Evolutionary conservation across 306 rosid genomes (phyloP), one percentile per base, ranked within the genome.

Genomic region (Cercis canadensis): DNA sequence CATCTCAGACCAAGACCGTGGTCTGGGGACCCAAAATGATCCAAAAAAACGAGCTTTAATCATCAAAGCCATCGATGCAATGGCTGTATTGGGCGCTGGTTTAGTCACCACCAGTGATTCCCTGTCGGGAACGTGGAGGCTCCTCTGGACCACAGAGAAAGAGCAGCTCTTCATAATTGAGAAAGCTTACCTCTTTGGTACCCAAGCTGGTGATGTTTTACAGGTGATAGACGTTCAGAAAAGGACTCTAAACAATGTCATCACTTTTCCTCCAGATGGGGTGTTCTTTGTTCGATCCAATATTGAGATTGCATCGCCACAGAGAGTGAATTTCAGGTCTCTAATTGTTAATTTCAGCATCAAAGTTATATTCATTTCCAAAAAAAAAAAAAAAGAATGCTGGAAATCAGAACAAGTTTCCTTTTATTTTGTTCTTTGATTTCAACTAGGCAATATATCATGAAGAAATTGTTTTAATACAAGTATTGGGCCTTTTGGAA

Each of bases 91-190:
- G 6, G 89, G 85, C 46, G 49, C 76, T 3, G 85, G 73, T 15
- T 53, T 80, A 0, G 80, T 89, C 69, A 90, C 98, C 57, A 90
- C 98, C 9, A 86, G 82, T 1, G 47, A 34, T 5, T 69, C 89
- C 3, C 90, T 93, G 45, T 87, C 97, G 6, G 94, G 80, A 45
- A 88, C 98, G 15, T 93, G 98, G 98, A 79, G 88, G 70, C 63
- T 93, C 64, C 90, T 90, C 7, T 93, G 98, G 98, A 90, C 98
- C 41, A 93, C 97, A 0, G 98, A 93, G 88, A 93, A 90, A 69
- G 98, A 93, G 77, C 98, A 93, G 81, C 96, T 93, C 61, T 93
- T 90, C 76, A 90, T 93, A 2, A 40, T 93, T 8, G 84, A 90
- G 75, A 93, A 93, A 52, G 92, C 98, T 36, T 41, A 41, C 70